These are phyloP conservation scores for Fusarium subglutinans DNA, from an alignment of 2,329 filamentous ascomycete species.

Conservation along the genomic window DNA sequence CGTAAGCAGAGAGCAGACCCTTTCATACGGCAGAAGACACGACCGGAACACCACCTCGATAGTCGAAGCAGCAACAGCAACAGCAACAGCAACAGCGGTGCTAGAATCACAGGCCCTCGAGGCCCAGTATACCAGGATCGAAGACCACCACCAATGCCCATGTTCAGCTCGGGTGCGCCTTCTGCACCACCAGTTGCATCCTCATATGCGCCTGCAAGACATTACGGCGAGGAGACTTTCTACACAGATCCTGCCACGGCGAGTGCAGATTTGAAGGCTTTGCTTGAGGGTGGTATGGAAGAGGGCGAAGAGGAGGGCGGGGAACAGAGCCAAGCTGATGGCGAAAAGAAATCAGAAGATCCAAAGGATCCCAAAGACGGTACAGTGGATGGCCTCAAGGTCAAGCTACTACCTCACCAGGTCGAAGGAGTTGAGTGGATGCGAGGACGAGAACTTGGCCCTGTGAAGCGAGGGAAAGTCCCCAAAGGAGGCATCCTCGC, in stretches of 20 bases:
- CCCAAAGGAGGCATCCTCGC: slow-evolving; percentile 95
- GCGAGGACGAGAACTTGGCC: slow-evolving; percentile 88
- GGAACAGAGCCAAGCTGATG: slow-evolving; percentile 34
- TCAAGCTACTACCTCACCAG: slow-evolving; percentile 92
- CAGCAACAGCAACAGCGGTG: slow-evolving; percentile 36
- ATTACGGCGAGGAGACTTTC: slow-evolving; percentile 57
- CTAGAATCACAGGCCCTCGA: slow-evolving; percentile 58
- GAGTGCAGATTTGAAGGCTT: slow-evolving; percentile 78
- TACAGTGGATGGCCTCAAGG: slow-evolving; percentile 79
- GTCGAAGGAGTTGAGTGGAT: slow-evolving; percentile 96
- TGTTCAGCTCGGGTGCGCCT: slow-evolving; percentile 57
- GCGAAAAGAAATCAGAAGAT: slow-evolving; percentile 34
- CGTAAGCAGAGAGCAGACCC: slow-evolving; percentile 65
- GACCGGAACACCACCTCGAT: slow-evolving; percentile 66
- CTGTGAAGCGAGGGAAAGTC: slow-evolving; percentile 80
- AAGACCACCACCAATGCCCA: slow-evolving; percentile 56
- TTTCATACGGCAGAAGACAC: slow-evolving; percentile 63
- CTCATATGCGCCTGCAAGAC: slow-evolving; percentile 11
- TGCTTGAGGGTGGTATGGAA: slow-evolving; percentile 84
- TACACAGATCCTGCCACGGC: slow-evolving; percentile 79
- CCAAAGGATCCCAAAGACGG: slow-evolving; percentile 56
- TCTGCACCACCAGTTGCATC: slow-evolving; percentile 14
- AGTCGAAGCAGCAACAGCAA: slow-evolving; percentile 36
- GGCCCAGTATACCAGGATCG: slow-evolving; percentile 59
- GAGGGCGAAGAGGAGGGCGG: slow-evolving; percentile 66